These are phyloP conservation scores for Mycena alexandri DNA, from an alignment of 768 basidiomycete species.

Conservation along the genomic window DNA sequence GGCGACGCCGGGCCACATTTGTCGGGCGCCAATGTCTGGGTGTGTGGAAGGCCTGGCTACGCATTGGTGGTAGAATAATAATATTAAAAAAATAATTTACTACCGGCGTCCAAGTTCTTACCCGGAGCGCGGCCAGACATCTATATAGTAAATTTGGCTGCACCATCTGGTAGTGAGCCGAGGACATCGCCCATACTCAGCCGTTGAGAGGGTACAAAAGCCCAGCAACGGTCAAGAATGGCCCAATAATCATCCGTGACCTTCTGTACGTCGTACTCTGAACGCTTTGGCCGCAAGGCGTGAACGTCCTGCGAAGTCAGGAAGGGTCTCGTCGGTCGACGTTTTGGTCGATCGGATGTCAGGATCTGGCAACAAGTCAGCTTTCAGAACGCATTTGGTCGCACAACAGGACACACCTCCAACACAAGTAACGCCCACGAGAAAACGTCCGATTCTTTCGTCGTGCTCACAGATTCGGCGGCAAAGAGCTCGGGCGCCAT, in stretches of 20 bases:
- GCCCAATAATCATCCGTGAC: not conserved
- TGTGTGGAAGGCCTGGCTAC: too few species aligned
- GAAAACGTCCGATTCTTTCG: not conserved
- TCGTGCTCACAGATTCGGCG: not conserved
- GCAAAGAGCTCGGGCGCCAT: conserved; percentile 40
- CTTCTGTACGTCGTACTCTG: not conserved
- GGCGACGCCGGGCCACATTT: too few species aligned
- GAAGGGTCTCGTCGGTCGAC: not conserved
- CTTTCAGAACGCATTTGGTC: not conserved
- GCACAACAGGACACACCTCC: not conserved
- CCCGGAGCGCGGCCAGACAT: too few species aligned
- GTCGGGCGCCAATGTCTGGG: too few species aligned
- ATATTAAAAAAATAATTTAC: too few species aligned
- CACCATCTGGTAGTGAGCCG: too few species aligned
- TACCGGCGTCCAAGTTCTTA: too few species aligned
- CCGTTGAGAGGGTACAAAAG: too few species aligned
- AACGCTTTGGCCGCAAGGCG: not conserved
- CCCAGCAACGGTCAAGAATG: not conserved
- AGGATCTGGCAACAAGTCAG: not conserved
- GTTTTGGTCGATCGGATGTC: not conserved
- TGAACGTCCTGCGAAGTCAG: not conserved
- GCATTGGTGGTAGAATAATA: too few species aligned
- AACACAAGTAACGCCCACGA: not conserved
- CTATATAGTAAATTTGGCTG: too few species aligned
- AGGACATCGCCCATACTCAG: too few species aligned